Evolutionary conservation across 768 basidiomycete species (phyloP).

Genomic region (Pleurotus tuoliensis): DNA sequence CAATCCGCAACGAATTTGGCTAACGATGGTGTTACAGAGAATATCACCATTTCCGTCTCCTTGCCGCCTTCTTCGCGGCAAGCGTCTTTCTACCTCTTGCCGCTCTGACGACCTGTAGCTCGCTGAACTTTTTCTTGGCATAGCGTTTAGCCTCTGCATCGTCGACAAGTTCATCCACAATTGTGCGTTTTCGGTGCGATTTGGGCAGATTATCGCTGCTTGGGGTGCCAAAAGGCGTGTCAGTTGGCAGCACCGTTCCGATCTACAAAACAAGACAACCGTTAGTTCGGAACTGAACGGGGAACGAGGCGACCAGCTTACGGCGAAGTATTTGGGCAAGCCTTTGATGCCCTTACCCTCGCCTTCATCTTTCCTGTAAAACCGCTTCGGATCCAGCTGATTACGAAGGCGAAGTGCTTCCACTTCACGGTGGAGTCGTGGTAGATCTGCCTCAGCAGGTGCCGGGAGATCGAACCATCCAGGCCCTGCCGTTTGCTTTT

Average conservation of each 20-base stretch:
- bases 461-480: slow-evolving; percentile 89
- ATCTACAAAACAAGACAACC: slow-evolving; percentile 42
- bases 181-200: slow-evolving; percentile 69
- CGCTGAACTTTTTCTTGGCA: slow-evolving; percentile 89
- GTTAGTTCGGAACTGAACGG: slow-evolving; percentile 1
- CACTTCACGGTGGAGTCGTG: slow-evolving; percentile 77
- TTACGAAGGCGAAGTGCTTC: slow-evolving; percentile 84
- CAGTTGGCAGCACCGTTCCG: slow-evolving; percentile 70
- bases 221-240: slow-evolving; percentile 68
- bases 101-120: slow-evolving; percentile 64
- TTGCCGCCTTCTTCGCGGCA: slow-evolving; percentile 56
- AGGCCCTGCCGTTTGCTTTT: slow-evolving; percentile 68
- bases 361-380: slow-evolving; percentile 83
- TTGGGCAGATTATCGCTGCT: slow-evolving; percentile 69
- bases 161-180: slow-evolving; percentile 87
- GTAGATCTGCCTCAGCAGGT: slow-evolving; percentile 74
- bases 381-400: slow-evolving; percentile 88
- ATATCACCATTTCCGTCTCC: slow-evolving; percentile 67
- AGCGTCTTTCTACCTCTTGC: slow-evolving; percentile 70
- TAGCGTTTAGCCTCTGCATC: slow-evolving; percentile 84
- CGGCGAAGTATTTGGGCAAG: slow-evolving; percentile 88
- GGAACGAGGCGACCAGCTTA: slow-evolving; percentile 30
- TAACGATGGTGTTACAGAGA: background rate
- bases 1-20: background rate
- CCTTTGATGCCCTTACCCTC: slow-evolving; percentile 84